Percentiles rank a stretch among this genome's conserved stretches.
phyloP scores from a whole-genome alignment of 352 stramenopile genomes.

The Phytopythium chamaehyphon region DNA sequence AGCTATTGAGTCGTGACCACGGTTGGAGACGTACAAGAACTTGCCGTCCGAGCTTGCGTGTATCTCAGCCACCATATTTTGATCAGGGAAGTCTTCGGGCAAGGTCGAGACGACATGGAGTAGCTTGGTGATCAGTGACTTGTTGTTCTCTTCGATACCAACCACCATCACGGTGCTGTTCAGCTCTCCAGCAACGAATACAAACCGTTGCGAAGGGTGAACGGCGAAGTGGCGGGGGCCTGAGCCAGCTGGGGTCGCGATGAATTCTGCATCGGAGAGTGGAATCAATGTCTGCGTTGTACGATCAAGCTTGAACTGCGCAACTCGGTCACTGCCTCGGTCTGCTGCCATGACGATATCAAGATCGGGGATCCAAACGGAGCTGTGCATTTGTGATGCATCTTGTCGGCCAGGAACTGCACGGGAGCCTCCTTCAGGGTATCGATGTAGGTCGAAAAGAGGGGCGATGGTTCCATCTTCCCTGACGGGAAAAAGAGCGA shows the following conservation, averaged over 20 bases:
- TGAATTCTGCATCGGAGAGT: constrained; percentile 21
- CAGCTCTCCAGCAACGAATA: constrained; percentile 71
- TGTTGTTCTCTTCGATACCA: constrained; percentile 36
- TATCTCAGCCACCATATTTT: constrained; percentile 38
- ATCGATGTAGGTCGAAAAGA: constrained; percentile 39
- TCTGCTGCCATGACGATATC: constrained; percentile 49
- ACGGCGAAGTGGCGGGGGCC: constrained; percentile 76
- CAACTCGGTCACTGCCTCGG: constrained; percentile 62
- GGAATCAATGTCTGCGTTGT: constrained; percentile 30
- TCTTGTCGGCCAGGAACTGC: constrained; percentile 63
- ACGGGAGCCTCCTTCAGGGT: constrained; percentile 32
- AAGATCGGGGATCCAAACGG: constrained; percentile 40
- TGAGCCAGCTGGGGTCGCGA: constrained; percentile 35
- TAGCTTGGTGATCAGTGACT: constrained; percentile 24
- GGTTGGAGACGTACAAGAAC: constrained; percentile 65
- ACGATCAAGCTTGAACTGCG: constrained; percentile 53
- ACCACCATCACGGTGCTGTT: constrained; percentile 59
- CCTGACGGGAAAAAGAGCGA: constrained; percentile 58
- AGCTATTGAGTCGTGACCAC: constrained; percentile 59
- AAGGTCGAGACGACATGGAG: constrained; percentile 68
- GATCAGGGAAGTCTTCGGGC: constrained; percentile 33
- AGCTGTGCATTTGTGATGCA: constrained; percentile 71
- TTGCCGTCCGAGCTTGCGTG: constrained; percentile 42
- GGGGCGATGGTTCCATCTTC: constrained; percentile 46
- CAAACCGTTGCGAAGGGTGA: constrained; percentile 37